phyloP scores from a whole-genome alignment of 2,329 filamentous ascomycete species.

The Aspergillus pseudoterreus region DNA sequence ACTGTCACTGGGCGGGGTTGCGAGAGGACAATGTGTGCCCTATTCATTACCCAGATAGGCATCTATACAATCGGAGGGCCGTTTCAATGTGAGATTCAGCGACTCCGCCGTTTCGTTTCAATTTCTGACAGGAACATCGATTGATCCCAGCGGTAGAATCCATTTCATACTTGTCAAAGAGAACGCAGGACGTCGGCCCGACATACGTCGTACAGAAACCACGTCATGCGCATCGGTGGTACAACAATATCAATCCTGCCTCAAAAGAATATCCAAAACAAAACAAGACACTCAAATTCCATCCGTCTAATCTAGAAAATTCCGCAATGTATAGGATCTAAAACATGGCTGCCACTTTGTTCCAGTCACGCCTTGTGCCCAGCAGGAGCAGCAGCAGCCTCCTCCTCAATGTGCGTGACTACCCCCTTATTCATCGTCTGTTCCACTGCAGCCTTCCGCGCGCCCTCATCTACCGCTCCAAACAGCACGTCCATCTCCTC shows the following conservation, averaged over 20 bases:
- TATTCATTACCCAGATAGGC: not conserved
- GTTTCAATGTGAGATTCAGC: not conserved
- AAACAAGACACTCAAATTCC: not conserved
- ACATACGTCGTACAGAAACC: too few species aligned
- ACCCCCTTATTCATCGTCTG: conserved; percentile 24
- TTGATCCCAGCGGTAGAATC: too few species aligned
- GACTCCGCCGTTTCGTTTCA: not conserved
- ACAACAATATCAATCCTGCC: too few species aligned
- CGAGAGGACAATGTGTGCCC: not conserved
- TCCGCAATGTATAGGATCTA: not conserved
- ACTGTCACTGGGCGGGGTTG: too few species aligned
- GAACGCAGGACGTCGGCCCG: too few species aligned
- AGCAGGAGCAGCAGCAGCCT: conserved; percentile 5
- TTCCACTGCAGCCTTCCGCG: conserved; percentile 23
- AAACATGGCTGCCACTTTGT: not conserved
- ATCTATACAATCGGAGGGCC: not conserved
- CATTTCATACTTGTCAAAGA: too few species aligned
- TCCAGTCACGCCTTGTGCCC: conserved; percentile 4
- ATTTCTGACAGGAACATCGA: too few species aligned
- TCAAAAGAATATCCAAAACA: too few species aligned
- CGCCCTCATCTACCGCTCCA: conserved; percentile 23
- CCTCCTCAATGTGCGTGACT: conserved; percentile 19
- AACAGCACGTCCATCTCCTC: conserved; percentile 39
- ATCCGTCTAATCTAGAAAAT: not conserved
- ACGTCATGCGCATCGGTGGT: too few species aligned